Evolutionary conservation across 1,284 basidiomycete genomes (phyloP).

Genomic region (Violaceomyces palustris): DNA sequence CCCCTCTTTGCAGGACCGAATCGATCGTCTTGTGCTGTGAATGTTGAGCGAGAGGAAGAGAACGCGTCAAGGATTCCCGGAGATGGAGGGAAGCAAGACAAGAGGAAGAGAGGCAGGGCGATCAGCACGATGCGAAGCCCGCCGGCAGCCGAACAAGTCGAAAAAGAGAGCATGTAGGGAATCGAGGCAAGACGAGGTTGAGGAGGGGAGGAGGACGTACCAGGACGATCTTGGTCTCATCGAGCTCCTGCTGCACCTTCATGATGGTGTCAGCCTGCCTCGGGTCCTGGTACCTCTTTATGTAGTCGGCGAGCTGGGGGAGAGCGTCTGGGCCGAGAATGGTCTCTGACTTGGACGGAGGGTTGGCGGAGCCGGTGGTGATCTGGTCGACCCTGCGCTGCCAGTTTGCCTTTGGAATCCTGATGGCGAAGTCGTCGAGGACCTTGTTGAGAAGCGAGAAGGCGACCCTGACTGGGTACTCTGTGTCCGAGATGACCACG

Average conservation of each 20-base stretch:
- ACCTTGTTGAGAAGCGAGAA: constrained; percentile 92
- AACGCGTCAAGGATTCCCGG: no score
- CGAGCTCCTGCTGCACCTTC: constrained; percentile 95
- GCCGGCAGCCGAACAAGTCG: no score
- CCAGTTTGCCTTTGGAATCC: constrained; percentile 65
- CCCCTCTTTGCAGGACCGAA: constrained; percentile 88
- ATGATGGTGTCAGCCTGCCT: constrained; percentile 97
- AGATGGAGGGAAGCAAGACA: no score
- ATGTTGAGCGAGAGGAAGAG: no score
- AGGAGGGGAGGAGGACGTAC: constrained; percentile 16
- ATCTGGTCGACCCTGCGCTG: constrained; percentile 54
- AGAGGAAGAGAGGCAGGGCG: no score
- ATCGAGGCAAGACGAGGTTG: no score
- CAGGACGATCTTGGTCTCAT: constrained; percentile 93
- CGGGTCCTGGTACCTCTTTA: constrained; percentile 95
- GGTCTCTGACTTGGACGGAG: constrained; percentile 46
- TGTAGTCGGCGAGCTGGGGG: constrained; percentile 67
- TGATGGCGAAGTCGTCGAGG: constrained; percentile 83
- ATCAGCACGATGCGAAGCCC: no score
- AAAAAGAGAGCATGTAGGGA: no score
- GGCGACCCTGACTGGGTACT: constrained; percentile 93
- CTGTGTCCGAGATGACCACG: constrained; percentile 87
- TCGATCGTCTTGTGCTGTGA: constrained; percentile 91
- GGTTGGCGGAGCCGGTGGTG: constrained; percentile 35
- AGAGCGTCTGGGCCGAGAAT: constrained; percentile 44